Evolutionary conservation across 2,329 filamentous ascomycete genomes (phyloP), one percentile per base, ranked within the genome.

Genomic region (Botrytis aclada): DNA sequence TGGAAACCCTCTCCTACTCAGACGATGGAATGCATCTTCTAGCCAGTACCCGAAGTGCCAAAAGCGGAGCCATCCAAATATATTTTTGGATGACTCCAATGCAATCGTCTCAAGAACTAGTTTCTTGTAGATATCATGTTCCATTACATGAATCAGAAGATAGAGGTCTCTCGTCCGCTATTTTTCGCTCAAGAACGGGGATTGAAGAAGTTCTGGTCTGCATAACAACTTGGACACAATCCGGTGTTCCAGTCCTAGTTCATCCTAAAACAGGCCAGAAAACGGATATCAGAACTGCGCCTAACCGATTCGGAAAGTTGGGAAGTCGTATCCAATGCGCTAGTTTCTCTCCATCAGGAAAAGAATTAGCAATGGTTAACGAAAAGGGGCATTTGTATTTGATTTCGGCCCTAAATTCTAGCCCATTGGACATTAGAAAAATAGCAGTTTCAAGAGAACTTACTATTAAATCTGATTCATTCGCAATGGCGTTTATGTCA

Each of bases 191-290:
- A 1, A 80, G 79, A 7, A 64, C 73, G 20, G 78, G 80, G 9
- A 80, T 78, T 5, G 81, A 82, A 45, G 82, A 83, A 22, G 78
- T 81, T 58, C 70, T 84, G 25, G 74, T 84, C 7, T 83, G 82
- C 69, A 77, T 84, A 25, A 82, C 80, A 1, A 84, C 83, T 0
- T 84, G 83, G 83, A 84, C 83, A 2, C 83, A 84, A 73, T 83
- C 82, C 1, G 83, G 83, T 3, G 77, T 78, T n/a, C 83, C 83
- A 0, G 74, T 84, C 8, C 77, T 84, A 4, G 78, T 83, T 3
- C 82, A 84, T 67, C 82, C 82, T 16, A 77, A 79, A 64, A 81
- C 81, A 61, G 82, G 82, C 1, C 80, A 83, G 66, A 78, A 77
- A 72, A 81, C 77, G 16, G 80, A 82, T 10, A 80, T 84, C 47